These are phyloP conservation scores for Rickenella mellea DNA, from an alignment of 768 basidiomycete genomes.

Conservation along the genomic window DNA sequence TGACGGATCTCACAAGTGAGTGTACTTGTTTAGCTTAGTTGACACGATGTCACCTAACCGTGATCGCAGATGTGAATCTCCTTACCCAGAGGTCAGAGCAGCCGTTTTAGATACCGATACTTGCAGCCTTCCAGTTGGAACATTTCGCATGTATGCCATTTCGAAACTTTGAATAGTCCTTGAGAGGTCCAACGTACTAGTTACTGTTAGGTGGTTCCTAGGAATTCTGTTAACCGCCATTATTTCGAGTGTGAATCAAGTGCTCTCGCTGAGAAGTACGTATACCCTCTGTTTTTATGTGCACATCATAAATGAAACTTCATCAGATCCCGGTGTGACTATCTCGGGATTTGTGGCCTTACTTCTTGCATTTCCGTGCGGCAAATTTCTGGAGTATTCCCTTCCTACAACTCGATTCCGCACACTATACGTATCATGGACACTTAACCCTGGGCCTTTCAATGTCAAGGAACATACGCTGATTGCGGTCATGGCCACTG, in stretches of 20 bases:
- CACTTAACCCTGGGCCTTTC: constrained; percentile 62
- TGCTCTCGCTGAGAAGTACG: constrained; percentile 60
- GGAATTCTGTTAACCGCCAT: constrained; percentile 52
- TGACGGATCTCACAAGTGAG: constrained; percentile 67
- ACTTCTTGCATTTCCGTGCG: constrained; percentile 63
- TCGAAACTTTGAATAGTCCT: too few relatives aligned
- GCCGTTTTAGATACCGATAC: constrained; percentile 77
- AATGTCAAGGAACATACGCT: constrained; percentile 46
- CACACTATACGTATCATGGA: constrained; percentile 65
- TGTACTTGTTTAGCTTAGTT: constrained; percentile 7
- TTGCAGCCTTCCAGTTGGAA: constrained; percentile 68
- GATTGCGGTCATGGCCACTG: constrained; percentile 35
- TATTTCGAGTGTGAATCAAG: constrained; percentile 54
- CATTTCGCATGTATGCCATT: constrained; percentile 76
- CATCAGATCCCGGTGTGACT: constrained; percentile 58
- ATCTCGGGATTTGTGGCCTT: constrained; percentile 67
- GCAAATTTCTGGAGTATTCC: constrained; percentile 55
- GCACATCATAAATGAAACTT: too few relatives aligned
- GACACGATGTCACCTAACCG: constrained; percentile 3
- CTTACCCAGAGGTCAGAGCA: constrained; percentile 83
- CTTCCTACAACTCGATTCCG: constrained; percentile 58
- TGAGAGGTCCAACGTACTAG: too few relatives aligned
- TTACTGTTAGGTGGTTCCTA: constrained; percentile 75
- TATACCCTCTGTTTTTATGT: constrained; percentile 9
- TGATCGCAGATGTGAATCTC: constrained; percentile 56